phyloP scores from a whole-genome alignment of 2,329 filamentous ascomycete genomes.

The Davidsoniella virescens region DNA sequence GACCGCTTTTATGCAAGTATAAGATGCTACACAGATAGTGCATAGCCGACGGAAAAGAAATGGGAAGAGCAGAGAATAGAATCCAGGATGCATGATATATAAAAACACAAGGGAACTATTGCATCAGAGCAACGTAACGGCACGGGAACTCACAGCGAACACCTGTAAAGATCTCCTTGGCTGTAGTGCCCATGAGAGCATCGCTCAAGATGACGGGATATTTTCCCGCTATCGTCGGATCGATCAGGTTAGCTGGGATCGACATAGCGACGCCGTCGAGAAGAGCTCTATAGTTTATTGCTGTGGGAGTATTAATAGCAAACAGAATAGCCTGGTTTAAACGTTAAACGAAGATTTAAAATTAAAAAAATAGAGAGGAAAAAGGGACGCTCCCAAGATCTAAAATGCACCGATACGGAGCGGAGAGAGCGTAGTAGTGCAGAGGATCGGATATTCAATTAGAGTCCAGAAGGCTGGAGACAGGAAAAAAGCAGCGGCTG shows the following conservation, averaged over 20 bases:
- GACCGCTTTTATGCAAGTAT: background rate
- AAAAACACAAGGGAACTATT: conserved; percentile 17
- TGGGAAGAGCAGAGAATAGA: too few relatives aligned
- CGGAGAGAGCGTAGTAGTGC: background rate
- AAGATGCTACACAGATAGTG: background rate
- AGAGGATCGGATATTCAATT: too few relatives aligned
- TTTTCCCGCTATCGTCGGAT: conserved; percentile 43
- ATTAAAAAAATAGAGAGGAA: too few relatives aligned
- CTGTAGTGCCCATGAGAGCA: conserved; percentile 37
- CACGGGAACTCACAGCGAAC: conserved; percentile 32
- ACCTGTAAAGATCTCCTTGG: conserved; percentile 43
- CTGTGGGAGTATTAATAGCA: background rate
- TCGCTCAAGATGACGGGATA: conserved; percentile 50
- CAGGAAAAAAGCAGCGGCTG: too few relatives aligned
- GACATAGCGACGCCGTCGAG: conserved; percentile 3
- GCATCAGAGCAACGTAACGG: background rate
- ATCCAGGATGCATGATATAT: background rate
- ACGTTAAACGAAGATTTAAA: too few relatives aligned
- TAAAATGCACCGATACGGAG: background rate
- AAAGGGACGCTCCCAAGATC: too few relatives aligned
- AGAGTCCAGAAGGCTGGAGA: too few relatives aligned
- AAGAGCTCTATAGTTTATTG: background rate
- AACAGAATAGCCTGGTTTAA: background rate
- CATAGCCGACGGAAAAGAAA: background rate
- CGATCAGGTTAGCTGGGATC: conserved; percentile 23